Evolutionary conservation across 768 basidiomycete genomes (phyloP).

Genomic region (Mycena floridula): DNA sequence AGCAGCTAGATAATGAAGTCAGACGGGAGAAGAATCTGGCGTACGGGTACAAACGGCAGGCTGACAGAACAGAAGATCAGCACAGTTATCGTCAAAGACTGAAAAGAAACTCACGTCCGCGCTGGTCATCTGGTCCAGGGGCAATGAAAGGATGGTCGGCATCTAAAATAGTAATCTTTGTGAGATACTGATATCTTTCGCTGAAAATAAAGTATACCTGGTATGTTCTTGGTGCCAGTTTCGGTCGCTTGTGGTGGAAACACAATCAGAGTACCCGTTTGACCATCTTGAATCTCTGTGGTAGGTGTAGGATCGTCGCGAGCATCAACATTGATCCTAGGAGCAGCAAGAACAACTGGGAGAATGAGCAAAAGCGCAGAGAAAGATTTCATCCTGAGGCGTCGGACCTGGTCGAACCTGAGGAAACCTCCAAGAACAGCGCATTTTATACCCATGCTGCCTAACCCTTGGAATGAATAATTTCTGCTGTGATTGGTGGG

Average conservation of each 20-base stretch:
- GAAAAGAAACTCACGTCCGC: constrained; percentile 6
- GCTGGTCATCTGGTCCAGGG: constrained; percentile 5
- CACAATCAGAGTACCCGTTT: constrained; percentile 6
- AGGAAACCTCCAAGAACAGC: no score
- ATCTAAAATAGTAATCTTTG: neutral
- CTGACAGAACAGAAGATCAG: constrained; percentile 1
- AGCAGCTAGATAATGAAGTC: constrained; percentile 4
- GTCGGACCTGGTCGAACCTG: no score
- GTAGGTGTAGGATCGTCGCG: neutral
- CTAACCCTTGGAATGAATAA: no score
- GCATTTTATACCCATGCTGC: no score
- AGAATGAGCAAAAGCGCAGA: no score
- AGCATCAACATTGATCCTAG: no score
- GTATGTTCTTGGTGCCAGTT: constrained; percentile 5
- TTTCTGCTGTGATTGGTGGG: no score
- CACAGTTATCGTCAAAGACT: neutral
- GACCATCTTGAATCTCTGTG: constrained; percentile 8
- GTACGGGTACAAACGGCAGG: constrained; percentile 9
- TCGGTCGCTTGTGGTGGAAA: constrained; percentile 2
- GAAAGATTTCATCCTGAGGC: no score
- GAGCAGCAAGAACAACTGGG: no score
- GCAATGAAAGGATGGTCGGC: constrained; percentile 12
- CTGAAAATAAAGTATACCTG: neutral
- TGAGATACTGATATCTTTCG: neutral
- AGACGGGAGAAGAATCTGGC: neutral